Percentiles rank a stretch among this genome's conserved stretches.
These are phyloP conservation scores for Ustulina deusta DNA, from an alignment of 2,329 filamentous ascomycete species.

Conservation along the genomic window DNA sequence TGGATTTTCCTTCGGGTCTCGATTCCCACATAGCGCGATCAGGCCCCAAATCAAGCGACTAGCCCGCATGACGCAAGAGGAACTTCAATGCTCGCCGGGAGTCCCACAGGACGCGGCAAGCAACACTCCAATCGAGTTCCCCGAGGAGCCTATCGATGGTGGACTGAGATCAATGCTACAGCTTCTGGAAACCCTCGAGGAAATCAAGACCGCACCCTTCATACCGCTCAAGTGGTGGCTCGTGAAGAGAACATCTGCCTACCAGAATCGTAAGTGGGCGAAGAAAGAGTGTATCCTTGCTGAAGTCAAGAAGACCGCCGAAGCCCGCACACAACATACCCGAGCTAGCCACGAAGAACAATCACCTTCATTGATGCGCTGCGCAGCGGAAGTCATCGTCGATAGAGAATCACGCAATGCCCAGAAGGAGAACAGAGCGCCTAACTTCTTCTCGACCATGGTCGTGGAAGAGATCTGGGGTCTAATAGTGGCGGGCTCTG, in stretches of 20 bases:
- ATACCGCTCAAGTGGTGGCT: conserved; percentile 24
- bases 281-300: conserved; percentile 18
- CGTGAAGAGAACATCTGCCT: conserved; percentile 13
- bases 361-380: conserved; percentile 1
- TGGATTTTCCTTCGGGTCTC: conserved; percentile 33
- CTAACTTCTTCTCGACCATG: conserved; percentile 10
- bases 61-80: not conserved
- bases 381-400: conserved; percentile 14
- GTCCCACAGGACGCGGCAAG: not conserved
- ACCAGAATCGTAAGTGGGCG: conserved; percentile 13
- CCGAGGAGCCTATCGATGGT: conserved; percentile 10
- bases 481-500: conserved; percentile 27
- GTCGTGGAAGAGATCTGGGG: conserved; percentile 31
- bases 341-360: not conserved
- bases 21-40: conserved; percentile 13
- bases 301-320: conserved; percentile 16
- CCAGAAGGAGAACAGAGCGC: conserved; percentile 12
- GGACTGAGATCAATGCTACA: conserved; percentile 24
- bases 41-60: conserved; percentile 20
- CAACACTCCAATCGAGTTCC: conserved; percentile 9
- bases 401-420: conserved; percentile 20
- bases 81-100: not conserved
- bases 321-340: conserved; percentile 11
- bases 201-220: conserved; percentile 3
- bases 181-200: conserved; percentile 15